phyloP scores from a whole-genome alignment of 2,329 filamentous ascomycete species.

The Fusarium ramigenum region DNA sequence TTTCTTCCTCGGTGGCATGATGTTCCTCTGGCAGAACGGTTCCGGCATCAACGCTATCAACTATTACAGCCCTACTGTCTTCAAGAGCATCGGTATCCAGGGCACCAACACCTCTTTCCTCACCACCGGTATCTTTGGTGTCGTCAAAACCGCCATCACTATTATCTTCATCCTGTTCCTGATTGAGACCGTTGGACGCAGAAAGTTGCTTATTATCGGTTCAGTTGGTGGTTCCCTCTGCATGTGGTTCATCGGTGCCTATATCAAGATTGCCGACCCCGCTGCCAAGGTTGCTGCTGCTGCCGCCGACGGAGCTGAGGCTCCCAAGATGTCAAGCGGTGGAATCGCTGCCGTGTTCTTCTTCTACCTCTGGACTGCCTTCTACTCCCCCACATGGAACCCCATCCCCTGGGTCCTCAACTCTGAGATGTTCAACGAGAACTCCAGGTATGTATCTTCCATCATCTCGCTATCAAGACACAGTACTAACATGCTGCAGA shows the following conservation, averaged over 20 bases:
- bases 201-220: slow-evolving; percentile 71
- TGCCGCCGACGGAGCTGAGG: slow-evolving; percentile 37
- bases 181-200: slow-evolving; percentile 66
- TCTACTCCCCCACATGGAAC: slow-evolving; percentile 78
- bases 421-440: slow-evolving; percentile 78
- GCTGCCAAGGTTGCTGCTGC: slow-evolving; percentile 35
- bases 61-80: slow-evolving; percentile 66
- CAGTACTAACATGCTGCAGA: neutral
- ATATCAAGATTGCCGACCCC: slow-evolving; percentile 61
- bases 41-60: slow-evolving; percentile 81
- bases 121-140: slow-evolving; percentile 79
- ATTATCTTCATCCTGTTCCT: slow-evolving; percentile 74
- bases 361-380: slow-evolving; percentile 64
- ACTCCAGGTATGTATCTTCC: slow-evolving; percentile 46
- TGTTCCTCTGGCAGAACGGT: slow-evolving; percentile 84
- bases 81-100: slow-evolving; percentile 58
- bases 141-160: slow-evolving; percentile 76
- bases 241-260: slow-evolving; percentile 68
- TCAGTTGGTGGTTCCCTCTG: slow-evolving; percentile 69
- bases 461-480: accelerated
- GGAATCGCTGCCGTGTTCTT: slow-evolving; percentile 74
- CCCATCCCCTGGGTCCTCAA: slow-evolving; percentile 81
- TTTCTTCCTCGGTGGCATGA: slow-evolving; percentile 76
- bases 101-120: slow-evolving; percentile 57
- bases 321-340: slow-evolving; percentile 49